phyloP scores from a whole-genome alignment of 306 rosid genomes.

The Styphnolobium japonicum region DNA sequence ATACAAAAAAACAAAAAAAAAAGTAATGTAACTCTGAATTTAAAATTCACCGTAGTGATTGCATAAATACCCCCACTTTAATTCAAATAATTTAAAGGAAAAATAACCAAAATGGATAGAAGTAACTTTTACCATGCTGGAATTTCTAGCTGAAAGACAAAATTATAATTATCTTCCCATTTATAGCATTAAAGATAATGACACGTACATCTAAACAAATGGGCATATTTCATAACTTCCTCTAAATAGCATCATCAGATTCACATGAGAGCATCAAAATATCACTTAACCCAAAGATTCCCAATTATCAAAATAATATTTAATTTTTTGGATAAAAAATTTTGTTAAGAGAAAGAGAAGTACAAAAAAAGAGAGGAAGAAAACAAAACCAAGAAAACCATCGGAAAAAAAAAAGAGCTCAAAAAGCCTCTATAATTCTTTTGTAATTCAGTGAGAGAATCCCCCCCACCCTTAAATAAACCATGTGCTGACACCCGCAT shows the following conservation, averaged over 20 bases:
- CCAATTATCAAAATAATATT: not conserved
- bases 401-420: no score
- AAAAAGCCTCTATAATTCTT: no score
- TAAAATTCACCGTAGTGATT: not conserved
- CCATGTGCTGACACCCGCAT: no score
- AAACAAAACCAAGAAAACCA: no score
- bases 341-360: no score
- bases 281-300: not conserved
- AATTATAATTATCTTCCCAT: not conserved
- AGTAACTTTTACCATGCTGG: not conserved
- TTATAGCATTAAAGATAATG: not conserved
- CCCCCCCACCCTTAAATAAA: no score
- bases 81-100: not conserved
- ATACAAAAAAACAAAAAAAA: not conserved
- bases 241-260: constrained; percentile 7
- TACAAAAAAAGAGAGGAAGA: no score
- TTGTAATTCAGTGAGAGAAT: no score
- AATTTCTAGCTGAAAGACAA: constrained; percentile 7
- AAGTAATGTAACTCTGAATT: not conserved
- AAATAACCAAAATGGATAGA: not conserved
- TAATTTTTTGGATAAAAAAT: no score
- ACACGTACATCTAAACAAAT: constrained; percentile 11
- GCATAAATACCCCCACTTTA: not conserved
- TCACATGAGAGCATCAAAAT: not conserved
- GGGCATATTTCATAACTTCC: not conserved